These are phyloP conservation scores for Camelina hispida DNA, from an alignment of 345 rosid genomes.

Conservation along the genomic window DNA sequence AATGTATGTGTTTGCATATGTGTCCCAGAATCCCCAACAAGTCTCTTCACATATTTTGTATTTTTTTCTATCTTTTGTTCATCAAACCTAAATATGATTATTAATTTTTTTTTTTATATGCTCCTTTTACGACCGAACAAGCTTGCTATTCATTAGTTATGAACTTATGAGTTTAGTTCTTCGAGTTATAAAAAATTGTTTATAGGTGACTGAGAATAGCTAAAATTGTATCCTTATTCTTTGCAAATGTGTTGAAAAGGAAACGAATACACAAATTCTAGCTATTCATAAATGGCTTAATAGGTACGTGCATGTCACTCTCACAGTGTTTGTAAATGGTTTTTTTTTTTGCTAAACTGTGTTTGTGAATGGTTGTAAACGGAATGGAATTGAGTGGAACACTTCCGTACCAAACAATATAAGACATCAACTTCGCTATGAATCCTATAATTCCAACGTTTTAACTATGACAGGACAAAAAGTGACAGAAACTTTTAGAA, in stretches of 20 bases:
- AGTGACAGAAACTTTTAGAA: no score
- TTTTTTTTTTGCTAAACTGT: no score
- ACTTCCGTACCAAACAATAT: not conserved
- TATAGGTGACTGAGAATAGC: not conserved
- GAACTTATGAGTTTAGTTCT: not conserved
- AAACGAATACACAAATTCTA: not conserved
- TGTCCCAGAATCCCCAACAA: not conserved
- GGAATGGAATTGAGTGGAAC: not conserved
- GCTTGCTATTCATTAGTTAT: not conserved
- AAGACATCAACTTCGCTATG: no score
- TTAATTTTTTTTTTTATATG: not conserved
- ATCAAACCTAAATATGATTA: not conserved
- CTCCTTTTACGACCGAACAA: not conserved
- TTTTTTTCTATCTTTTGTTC: not conserved
- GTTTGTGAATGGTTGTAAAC: not conserved
- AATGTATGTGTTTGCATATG: slow-evolving; percentile 16
- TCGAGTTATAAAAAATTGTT: not conserved
- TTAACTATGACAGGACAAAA: no score
- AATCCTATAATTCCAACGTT: no score
- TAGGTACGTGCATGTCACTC: not conserved
- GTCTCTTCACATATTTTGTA: not conserved
- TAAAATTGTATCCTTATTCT: not conserved
- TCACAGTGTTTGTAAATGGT: not conserved
- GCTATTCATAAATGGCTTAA: not conserved
- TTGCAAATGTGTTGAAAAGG: not conserved